Conservation (phyloP, 148 eudicot genomes). For the Pouteria glomerata region DNA sequence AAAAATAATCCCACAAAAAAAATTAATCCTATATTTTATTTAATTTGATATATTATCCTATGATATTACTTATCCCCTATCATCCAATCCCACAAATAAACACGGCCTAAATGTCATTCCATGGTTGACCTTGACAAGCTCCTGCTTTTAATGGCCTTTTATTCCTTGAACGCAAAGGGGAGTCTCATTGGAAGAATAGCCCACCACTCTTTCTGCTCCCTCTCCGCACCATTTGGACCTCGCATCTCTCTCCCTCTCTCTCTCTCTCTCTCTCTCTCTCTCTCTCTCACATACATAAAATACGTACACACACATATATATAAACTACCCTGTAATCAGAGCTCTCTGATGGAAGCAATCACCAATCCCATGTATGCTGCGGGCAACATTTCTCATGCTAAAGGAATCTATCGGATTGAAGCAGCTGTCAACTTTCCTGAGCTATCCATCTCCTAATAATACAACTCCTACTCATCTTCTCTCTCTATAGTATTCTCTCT, state of each 20-base stretch:
- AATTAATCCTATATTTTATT: too few species aligned
- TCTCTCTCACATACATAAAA: not conserved
- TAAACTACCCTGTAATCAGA: too few species aligned
- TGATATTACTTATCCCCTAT: too few species aligned
- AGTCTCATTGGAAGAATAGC: not conserved
- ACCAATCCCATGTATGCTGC: conserved; percentile 4
- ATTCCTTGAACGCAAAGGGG: conserved; percentile 11
- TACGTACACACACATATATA: not conserved
- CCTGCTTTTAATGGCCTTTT: not conserved
- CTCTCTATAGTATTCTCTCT: conserved; percentile 1
- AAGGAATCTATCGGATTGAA: not conserved
- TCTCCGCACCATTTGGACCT: conserved; percentile 8
- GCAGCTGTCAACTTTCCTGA: not conserved
- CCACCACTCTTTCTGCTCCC: conserved; percentile 7
- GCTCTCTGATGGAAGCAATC: conserved; percentile 8
- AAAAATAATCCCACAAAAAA: too few species aligned
- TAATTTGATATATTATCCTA: too few species aligned
- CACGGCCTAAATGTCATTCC: too few species aligned
- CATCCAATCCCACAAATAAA: too few species aligned
- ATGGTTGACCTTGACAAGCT: not conserved
- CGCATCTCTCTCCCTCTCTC: conserved; percentile 6
- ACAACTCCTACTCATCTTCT: not conserved
- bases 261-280: conserved; percentile 17
- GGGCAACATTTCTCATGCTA: conserved; percentile 4
- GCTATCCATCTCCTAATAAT: not conserved